A percentile compares a stretch with the other conserved stretches of the same genome.
Conservation (phyloP, 2,329 filamentous ascomycete species). For the Aspergillus ochraceus region DNA sequence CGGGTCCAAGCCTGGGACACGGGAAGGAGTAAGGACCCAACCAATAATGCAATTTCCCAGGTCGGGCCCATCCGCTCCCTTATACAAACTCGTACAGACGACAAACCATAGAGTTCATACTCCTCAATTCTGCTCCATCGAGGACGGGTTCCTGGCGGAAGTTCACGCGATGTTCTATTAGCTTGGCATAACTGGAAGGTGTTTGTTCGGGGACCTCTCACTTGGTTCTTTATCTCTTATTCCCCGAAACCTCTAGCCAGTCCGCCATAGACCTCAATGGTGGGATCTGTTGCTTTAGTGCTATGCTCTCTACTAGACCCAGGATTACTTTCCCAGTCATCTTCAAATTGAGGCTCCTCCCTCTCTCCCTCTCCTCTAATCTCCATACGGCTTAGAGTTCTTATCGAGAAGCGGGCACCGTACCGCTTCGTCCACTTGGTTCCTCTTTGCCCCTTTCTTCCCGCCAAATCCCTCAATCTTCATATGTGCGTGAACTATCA, state of each 20-base stretch:
- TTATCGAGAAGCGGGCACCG: not conserved
- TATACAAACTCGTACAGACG: not conserved
- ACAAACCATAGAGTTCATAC: not conserved
- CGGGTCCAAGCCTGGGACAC: not conserved
- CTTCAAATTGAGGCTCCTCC: not conserved
- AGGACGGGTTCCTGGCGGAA: slow-evolving; percentile 2
- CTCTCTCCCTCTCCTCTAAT: too few species aligned
- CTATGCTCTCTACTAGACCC: slow-evolving; percentile 7
- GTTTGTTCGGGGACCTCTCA: slow-evolving; percentile 5
- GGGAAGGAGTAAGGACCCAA: not conserved
- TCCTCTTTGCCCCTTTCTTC: not conserved
- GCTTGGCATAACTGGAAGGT: slow-evolving; percentile 5
- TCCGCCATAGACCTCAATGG: not conserved
- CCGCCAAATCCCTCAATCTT: not conserved
- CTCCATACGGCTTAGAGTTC: too few species aligned
- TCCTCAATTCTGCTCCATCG: not conserved
- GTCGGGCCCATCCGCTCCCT: not conserved
- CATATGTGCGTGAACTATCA: not conserved
- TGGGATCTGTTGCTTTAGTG: not conserved
- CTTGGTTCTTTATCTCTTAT: not conserved
- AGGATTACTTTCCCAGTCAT: not conserved
- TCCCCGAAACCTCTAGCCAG: not conserved
- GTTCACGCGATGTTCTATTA: slow-evolving; percentile 8
- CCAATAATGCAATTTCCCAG: not conserved
- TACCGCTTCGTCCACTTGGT: not conserved